These are phyloP conservation scores for Pulveroboletus sp. DNA, from an alignment of 768 basidiomycete species.

Conservation along the genomic window DNA sequence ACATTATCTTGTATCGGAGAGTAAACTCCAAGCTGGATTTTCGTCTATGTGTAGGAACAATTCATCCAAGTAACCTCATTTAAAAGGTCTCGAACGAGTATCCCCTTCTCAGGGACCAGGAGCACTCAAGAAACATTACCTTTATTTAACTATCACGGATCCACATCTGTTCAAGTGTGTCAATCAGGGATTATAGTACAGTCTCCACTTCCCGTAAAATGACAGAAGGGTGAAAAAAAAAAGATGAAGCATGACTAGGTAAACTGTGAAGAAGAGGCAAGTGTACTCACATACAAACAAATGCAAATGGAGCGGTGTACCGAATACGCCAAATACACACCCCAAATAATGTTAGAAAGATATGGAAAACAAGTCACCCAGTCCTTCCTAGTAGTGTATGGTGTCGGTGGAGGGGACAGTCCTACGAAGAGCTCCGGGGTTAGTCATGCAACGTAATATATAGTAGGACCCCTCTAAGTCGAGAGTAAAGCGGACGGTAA, in stretches of 20 bases:
- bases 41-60: no score
- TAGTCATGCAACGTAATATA: slow-evolving; percentile 26
- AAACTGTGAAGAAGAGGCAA: background rate
- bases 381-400: slow-evolving; percentile 17
- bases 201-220: background rate
- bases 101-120: no score
- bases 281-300: slow-evolving; percentile 13
- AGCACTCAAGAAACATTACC: background rate
- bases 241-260: background rate
- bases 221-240: no score
- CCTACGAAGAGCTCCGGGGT: slow-evolving; percentile 20
- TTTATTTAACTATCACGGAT: background rate
- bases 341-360: slow-evolving; percentile 24
- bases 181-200: background rate
- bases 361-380: slow-evolving; percentile 14
- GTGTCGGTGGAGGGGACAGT: slow-evolving; percentile 9
- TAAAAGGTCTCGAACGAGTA: no score
- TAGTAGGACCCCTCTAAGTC: slow-evolving; percentile 13
- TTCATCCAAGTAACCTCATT: no score
- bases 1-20: no score
- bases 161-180: background rate
- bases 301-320: slow-evolving; percentile 11
- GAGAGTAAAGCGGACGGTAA: slow-evolving; percentile 5
- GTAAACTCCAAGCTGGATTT: no score
- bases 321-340: slow-evolving; percentile 4